Base-by-base conservation (phyloP, 192 early-diverging fungal genomes). In the Rhizophagus clarus region DNA sequence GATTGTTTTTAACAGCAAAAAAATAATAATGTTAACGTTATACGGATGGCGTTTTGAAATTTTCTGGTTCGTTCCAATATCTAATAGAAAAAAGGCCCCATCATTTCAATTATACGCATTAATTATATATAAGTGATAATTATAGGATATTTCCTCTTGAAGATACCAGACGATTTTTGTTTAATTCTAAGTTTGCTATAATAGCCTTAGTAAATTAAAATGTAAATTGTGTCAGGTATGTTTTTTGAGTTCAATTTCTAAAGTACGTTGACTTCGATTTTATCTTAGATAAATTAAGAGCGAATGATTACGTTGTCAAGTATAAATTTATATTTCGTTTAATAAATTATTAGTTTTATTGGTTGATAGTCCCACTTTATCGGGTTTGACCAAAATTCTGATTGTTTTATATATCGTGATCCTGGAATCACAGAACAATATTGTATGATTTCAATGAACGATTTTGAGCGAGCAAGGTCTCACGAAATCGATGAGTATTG, bases 341-440 rank as follows among this genome's bases (percentile, higher is more conserved):
- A 47, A 47, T 47, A 47, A 47, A 47, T 47, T 47, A 47, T n/a
- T 31, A 8, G 9, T 31, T 31, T 7, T n/a, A n/a, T n/a, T n/a
- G n/a, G 1, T 64, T 64, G 63, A 10, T 15, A 29, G n/a, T 14
- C 24, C 11, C 64, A 67, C 64, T 67, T 67, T 67, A 31, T 64
- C 14, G 29, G 63, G 9, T 64, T 64, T 64, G 63, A 64, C 29
- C 63, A 5, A 64, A 64, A 64, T 6, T 29, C 63, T 31, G 14
- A 64, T 31, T 64, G 24, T 29, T n/a, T 64, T 14, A 64, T 64
- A 29, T 64, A 64, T 64, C n/a, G 63, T 29, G 63, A 64, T 64
- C 63, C 63, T 64, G 63, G 63, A 8, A 31, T 64, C n/a, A 64
- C 29, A 5, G 63, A 64, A 6, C 24, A n/a, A 22, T 24, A 64